Evolutionary conservation across 176 grass and related monocot species (phyloP), one percentile per base, ranked within the genome.

Genomic region (Metroxylon sagu): DNA sequence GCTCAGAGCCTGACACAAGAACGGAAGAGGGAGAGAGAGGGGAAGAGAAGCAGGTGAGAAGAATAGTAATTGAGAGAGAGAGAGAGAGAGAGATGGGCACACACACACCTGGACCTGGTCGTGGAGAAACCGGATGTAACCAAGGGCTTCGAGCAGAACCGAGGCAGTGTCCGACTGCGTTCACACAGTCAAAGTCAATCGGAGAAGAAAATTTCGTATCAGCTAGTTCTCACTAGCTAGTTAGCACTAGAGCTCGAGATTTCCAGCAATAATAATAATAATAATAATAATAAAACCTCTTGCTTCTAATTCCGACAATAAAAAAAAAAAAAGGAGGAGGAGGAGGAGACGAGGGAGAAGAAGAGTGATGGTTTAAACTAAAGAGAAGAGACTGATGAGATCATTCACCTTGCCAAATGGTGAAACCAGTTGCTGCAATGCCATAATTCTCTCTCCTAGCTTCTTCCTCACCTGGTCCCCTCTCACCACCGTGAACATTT

Each of bases 81-180:
- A 67, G 16, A 30, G 50, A 15, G 16, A 7, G 16, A 14, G 17
- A 19, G 2, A 14, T 28, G 2, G 29, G 5, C n/a, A 14, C 25
- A 0, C 4, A 30, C 70, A 51, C 48, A 91, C 93, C 93, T 91
- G 84, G 57, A 97, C 87, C 48, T 91, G 87, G 66, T 85, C 93
- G 71, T 97, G 93, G 4, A 91, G 78, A 74, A 97, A 97, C 68
- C 93, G 84, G 80, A 97, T 97, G 72, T 97, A 97, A 27, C 84
- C 93, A 25, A 91, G 78, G 80, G 93, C 87, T 83, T 97, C 87
- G 71, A 88, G 84, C 66, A 91, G 81, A 77, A 91, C 93, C 18
- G 87, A 91, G 4, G 93, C 84, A 31, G 92, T 97, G 76, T 97
- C 92, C 65, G 92, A 85, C 87, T 97, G 87, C 78, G 7, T 14